Conservation (phyloP, 306 rosid species). For the Hippophae gyantsensis region DNA sequence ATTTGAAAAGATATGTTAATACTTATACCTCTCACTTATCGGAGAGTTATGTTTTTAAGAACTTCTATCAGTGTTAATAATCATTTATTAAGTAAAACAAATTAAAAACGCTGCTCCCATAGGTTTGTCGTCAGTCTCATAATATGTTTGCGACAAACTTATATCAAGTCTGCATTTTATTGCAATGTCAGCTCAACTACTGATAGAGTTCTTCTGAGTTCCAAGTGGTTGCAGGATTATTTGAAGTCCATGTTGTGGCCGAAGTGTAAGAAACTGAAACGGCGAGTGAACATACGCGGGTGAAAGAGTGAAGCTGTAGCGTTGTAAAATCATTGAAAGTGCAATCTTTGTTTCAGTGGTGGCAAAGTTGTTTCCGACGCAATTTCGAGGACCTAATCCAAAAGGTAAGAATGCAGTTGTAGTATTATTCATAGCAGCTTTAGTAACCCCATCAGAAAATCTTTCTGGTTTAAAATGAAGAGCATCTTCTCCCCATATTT, state of each 20-base stretch:
- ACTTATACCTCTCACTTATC: too few relatives aligned
- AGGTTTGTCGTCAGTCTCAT: too few relatives aligned
- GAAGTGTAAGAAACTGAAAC: not conserved
- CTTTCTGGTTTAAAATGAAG: slow-evolving; percentile 1
- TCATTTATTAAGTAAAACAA: too few relatives aligned
- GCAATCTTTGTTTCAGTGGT: not conserved
- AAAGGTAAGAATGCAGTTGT: not conserved
- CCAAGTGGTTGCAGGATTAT: not conserved
- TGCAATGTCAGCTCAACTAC: too few relatives aligned
- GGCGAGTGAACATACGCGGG: not conserved
- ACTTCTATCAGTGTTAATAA: too few relatives aligned
- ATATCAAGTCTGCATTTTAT: too few relatives aligned
- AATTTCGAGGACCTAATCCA: not conserved
- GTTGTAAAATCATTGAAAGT: not conserved
- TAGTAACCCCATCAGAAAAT: not conserved
- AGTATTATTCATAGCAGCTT: not conserved
- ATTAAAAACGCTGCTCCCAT: too few relatives aligned
- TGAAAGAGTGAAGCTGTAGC: slow-evolving; percentile 1
- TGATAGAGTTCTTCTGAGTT: not conserved
- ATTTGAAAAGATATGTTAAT: too few relatives aligned
- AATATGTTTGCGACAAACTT: too few relatives aligned
- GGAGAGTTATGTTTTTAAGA: too few relatives aligned
- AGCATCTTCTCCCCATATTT: slow-evolving; percentile 1
- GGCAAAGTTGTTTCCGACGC: not conserved
- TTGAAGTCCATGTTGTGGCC: not conserved